A percentile compares a stretch with the other conserved stretches of the same genome.
These are phyloP conservation scores for Excoecaria agallocha DNA, from an alignment of 345 rosid species.

Conservation along the genomic window DNA sequence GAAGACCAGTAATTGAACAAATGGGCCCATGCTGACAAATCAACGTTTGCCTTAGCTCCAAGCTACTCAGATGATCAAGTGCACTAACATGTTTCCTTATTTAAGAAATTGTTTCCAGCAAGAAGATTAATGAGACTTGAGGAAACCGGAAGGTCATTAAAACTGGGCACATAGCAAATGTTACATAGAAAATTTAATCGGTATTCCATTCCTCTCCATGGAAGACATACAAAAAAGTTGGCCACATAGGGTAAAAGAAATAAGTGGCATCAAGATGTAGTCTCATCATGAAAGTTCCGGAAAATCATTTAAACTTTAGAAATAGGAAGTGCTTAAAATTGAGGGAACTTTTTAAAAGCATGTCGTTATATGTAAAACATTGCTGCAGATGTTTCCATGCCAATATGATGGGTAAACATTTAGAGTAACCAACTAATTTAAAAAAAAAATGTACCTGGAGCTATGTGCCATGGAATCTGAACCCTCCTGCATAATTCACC, in stretches of 20 bases:
- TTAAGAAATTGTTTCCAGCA: neutral
- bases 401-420: conserved; percentile 16
- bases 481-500: conserved; percentile 48
- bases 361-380: conserved; percentile 12
- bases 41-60: neutral
- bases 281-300: conserved; percentile 17
- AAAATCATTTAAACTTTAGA: conserved; percentile 16
- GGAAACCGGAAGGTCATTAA: neutral
- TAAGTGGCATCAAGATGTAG: conserved; percentile 4
- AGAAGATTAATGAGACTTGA: neutral
- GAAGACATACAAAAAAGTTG: neutral
- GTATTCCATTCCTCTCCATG: conserved; percentile 6
- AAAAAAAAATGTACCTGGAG: conserved; percentile 67
- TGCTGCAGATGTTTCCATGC: conserved; percentile 14
- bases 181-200: neutral
- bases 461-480: conserved; percentile 65
- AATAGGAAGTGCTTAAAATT: conserved; percentile 16
- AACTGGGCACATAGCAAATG: conserved; percentile 11
- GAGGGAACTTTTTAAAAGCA: conserved; percentile 7
- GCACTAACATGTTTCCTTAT: neutral
- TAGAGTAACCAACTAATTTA: conserved; percentile 15
- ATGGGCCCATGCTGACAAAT: neutral
- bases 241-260: neutral
- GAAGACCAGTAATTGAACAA: neutral
- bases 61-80: neutral